phyloP scores from a whole-genome alignment of 2,329 filamentous ascomycete genomes.

The Capronia coronata region DNA sequence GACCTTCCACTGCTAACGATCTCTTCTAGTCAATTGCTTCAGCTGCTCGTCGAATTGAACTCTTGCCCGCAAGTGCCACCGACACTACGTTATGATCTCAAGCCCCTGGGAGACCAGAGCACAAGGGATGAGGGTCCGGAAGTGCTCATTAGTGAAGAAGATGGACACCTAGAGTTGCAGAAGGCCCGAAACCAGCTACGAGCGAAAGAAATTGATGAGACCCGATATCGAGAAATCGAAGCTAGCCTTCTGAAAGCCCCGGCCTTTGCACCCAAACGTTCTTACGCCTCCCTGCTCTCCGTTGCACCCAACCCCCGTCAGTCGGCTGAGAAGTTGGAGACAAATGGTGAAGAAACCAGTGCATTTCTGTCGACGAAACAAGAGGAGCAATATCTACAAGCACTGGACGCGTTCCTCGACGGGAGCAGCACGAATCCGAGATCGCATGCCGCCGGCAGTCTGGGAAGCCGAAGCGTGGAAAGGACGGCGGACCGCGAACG shows the following conservation, averaged over 20 bases:
- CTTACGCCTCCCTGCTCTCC: conserved; percentile 17
- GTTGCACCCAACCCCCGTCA: conserved; percentile 2
- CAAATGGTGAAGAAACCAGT: conserved; percentile 28
- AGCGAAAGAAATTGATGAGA: conserved; percentile 33
- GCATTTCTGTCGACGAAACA: conserved; percentile 42
- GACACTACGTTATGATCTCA: conserved; percentile 67
- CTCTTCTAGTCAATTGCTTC: conserved; percentile 66
- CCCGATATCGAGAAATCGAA: conserved; percentile 37
- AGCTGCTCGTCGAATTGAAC: conserved; percentile 86
- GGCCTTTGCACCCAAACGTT: conserved; percentile 36
- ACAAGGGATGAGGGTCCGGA: conserved; percentile 38
- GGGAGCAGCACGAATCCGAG: conserved; percentile 15
- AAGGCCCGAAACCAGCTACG: conserved; percentile 37
- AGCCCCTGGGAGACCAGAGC: conserved; percentile 40
- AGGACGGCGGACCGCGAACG: conserved; percentile 50
- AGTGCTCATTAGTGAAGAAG: conserved; percentile 17
- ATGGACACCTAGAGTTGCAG: conserved; percentile 31
- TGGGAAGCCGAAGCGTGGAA: conserved; percentile 39
- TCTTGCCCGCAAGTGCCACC: conserved; percentile 69
- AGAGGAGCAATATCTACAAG: conserved; percentile 39
- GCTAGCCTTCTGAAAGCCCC: conserved; percentile 35
- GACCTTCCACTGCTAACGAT: conserved; percentile 17
- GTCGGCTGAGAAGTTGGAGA: conserved; percentile 6
- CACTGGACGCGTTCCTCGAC: conserved; percentile 36
- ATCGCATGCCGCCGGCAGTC: conserved; percentile 36